Evolutionary conservation across 495 filamentous ascomycete genomes (phyloP).

Genomic region (Trichoderma orchidacearum): DNA sequence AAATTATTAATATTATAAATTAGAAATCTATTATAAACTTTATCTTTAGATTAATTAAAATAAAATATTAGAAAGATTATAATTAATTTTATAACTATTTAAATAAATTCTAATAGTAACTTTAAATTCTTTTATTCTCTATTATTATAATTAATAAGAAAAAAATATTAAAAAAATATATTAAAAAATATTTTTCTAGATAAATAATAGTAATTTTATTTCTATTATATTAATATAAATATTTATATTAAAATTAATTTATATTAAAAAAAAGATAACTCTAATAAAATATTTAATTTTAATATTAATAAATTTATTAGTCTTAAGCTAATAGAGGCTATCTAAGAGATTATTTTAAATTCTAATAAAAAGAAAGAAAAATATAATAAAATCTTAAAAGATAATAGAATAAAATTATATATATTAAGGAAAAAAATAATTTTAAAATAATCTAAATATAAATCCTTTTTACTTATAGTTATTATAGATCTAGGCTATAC

Average conservation of each 20-base stretch:
- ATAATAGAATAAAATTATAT: no score
- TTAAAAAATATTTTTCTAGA: not conserved
- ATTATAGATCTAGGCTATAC: no score
- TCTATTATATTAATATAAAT: slow-evolving; percentile 2
- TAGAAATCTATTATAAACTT: no score
- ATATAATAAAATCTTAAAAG: no score
- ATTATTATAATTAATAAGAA: not conserved
- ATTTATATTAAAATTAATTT: slow-evolving; percentile 1
- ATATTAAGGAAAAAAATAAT: no score
- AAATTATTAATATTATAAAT: no score
- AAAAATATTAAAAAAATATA: not conserved
- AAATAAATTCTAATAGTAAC: not conserved
- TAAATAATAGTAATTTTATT: not conserved
- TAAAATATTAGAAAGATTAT: no score
- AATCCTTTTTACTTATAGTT: no score
- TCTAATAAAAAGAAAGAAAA: no score
- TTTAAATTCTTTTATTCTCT: not conserved
- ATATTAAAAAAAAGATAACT: not conserved
- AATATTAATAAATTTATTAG: not conserved
- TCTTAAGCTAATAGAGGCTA: not conserved
- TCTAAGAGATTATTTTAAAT: no score
- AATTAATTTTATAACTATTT: not conserved
- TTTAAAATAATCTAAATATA: no score
- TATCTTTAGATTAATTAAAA: no score
- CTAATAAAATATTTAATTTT: not conserved